Percentiles rank a stretch among this genome's conserved stretches.
phyloP scores from a whole-genome alignment of 805 yeast genomes.

The Millerozyma acaciae region DNA sequence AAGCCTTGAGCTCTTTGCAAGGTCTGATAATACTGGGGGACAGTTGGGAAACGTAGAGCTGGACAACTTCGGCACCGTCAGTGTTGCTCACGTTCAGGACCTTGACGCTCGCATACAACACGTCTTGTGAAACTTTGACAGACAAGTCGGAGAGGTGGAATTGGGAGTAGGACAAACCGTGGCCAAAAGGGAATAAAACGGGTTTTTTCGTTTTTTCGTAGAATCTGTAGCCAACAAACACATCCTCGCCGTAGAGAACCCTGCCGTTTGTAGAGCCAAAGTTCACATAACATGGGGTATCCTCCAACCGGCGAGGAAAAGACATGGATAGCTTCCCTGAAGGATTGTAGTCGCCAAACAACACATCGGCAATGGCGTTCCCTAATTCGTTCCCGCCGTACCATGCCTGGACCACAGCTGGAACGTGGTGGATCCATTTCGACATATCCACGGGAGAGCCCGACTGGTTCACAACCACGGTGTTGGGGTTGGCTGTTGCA shows the following conservation, averaged over 20 bases:
- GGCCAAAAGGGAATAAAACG: constrained; percentile 59
- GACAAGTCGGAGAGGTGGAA: constrained; percentile 41
- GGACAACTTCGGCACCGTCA: constrained; percentile 54
- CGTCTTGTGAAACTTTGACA: constrained; percentile 23
- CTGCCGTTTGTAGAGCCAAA: constrained; percentile 50
- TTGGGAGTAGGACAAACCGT: constrained; percentile 57
- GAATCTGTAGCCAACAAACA: constrained; percentile 59
- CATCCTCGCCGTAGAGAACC: constrained; percentile 61
- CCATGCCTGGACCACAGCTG: constrained; percentile 50
- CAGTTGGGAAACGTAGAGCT: constrained; percentile 44
- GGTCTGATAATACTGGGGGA: constrained; percentile 46
- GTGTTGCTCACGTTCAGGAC: constrained; percentile 47
- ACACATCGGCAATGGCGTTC: constrained; percentile 55
- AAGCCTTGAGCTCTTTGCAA: constrained; percentile 57
- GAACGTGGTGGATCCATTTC: constrained; percentile 45
- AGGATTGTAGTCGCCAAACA: constrained; percentile 60
- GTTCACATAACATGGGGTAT: constrained; percentile 55
- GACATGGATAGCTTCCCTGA: constrained; percentile 55
- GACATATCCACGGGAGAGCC: constrained; percentile 57
- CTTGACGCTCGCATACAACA: constrained; percentile 29
- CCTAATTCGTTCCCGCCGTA: constrained; percentile 58
- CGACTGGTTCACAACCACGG: constrained; percentile 52
- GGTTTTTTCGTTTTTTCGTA: constrained; percentile 49
- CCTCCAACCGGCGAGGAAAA: constrained; percentile 49
- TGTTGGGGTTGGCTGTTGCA: constrained; percentile 44